Conservation (phyloP, 306 rosid species). For the Crotalaria pallida region DNA sequence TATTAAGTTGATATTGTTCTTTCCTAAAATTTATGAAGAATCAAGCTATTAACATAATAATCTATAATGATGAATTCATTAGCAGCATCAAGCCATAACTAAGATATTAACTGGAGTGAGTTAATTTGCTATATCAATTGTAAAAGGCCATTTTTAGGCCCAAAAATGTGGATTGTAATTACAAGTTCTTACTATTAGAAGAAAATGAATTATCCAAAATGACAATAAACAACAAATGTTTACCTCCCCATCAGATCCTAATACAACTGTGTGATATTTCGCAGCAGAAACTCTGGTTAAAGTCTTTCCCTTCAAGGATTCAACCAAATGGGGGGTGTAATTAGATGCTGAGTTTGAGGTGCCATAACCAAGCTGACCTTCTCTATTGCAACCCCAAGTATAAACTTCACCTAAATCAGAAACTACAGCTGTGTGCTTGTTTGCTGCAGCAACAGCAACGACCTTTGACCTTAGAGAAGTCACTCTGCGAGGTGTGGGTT, state of each 20-base stretch:
- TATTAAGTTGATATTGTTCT: not conserved
- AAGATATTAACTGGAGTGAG: not conserved
- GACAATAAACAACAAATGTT: constrained; percentile 14
- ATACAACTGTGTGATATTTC: constrained; percentile 80
- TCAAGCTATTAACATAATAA: too few species aligned
- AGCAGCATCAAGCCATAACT: not conserved
- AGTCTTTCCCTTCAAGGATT: constrained; percentile 84
- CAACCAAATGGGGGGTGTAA: constrained; percentile 83
- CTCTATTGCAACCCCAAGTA: constrained; percentile 96
- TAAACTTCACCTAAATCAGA: constrained; percentile 84
- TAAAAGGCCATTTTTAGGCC: not conserved
- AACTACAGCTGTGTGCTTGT: constrained; percentile 93
- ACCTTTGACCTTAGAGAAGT: constrained; percentile 70
- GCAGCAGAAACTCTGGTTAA: constrained; percentile 73
- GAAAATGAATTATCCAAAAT: not conserved
- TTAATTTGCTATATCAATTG: not conserved
- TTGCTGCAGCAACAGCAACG: constrained; percentile 88
- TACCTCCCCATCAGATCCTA: constrained; percentile 99
- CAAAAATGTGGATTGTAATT: not conserved
- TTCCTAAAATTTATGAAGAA: too few species aligned
- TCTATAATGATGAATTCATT: not conserved
- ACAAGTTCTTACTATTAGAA: constrained; percentile 8
- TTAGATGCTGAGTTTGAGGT: constrained; percentile 97
- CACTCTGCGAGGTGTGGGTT: constrained; percentile 92
- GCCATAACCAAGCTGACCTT: constrained; percentile 98